Base-by-base conservation (phyloP, 2,329 filamentous ascomycete genomes). In the Neoarthrinium moseri region DNA sequence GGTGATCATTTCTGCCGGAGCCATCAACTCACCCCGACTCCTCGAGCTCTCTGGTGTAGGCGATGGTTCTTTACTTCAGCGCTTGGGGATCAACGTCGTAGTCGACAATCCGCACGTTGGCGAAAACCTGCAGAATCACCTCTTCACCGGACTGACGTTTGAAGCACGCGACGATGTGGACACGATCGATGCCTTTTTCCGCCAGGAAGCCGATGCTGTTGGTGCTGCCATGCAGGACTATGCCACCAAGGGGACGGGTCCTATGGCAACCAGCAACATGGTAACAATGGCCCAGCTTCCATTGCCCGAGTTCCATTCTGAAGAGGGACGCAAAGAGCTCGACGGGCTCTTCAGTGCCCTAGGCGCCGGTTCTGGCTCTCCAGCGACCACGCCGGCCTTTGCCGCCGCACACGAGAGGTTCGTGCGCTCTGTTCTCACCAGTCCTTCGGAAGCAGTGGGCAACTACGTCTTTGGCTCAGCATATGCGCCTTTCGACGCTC, bases 1-100 rank as follows among this genome's bases (percentile, higher is more conserved):
- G 46, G 64, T 76, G 3, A 67, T 75, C 22, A 38, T 77, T 5
- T 61, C 63, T 2, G 70, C 67, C 6, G 72, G 73, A 3, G 56
- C 65, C 2, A 62, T 74, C 49, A 66, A 72, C 46, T 65, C 67
- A 1, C 70, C 73, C 4, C 61, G 67, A 13, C 54, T 76, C 21
- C 63, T 76, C 4, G 66, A 75, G 51, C 58, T 72, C 5, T 73
- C 69, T 2, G 68, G 70, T 2, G 60, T 74, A 32, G 71, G 71
- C 21, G 51, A 61, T 5, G 55, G 52, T 21, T 47, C 46, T 3
- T 57, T 70, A 6, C 57, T 75, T 1, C 51, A 59, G 13, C 54
- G 58, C 41, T 56, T 61, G 6, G 59, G 55, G 4, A 60, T 68
- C 17, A 50, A 59, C 3, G 50, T 65, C 3, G 44, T 70, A 3